A percentile compares a stretch with the other conserved stretches of the same genome.
phyloP scores from a whole-genome alignment of 1,284 basidiomycete species.

The Puccinia novopanici region DNA sequence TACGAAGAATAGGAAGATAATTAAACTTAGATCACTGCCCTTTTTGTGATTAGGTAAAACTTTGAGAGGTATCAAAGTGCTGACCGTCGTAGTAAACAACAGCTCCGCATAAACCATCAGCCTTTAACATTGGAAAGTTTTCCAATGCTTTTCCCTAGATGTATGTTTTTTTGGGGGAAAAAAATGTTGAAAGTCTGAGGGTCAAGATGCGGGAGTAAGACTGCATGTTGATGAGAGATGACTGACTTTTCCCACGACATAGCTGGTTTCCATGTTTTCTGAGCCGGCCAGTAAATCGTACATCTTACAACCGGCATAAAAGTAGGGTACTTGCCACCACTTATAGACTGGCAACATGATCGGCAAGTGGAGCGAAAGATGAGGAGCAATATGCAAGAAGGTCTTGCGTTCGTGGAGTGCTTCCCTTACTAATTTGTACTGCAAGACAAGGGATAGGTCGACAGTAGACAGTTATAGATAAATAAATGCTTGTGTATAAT shows the following conservation, averaged over 20 bases:
- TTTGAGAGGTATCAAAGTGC: slow-evolving; percentile 53
- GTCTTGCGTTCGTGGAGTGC: slow-evolving; percentile 89
- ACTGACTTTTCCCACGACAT: slow-evolving; percentile 76
- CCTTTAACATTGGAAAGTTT: slow-evolving; percentile 93
- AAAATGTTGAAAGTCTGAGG: neutral
- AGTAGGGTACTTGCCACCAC: slow-evolving; percentile 97
- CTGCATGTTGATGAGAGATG: neutral
- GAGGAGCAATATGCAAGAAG: slow-evolving; percentile 93
- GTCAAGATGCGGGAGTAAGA: slow-evolving; percentile 3
- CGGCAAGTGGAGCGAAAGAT: slow-evolving; percentile 85
- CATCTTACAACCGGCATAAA: slow-evolving; percentile 91
- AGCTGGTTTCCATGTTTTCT: slow-evolving; percentile 94
- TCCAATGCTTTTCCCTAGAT: slow-evolving; percentile 77
- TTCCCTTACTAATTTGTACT: slow-evolving; percentile 93
- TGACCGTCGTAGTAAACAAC: slow-evolving; percentile 94
- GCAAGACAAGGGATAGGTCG: neutral
- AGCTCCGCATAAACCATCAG: slow-evolving; percentile 87
- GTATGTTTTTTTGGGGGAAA: neutral
- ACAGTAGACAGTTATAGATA: neutral
- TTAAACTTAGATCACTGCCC: neutral
- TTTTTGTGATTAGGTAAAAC: neutral
- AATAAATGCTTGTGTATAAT: no score
- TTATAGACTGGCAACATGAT: slow-evolving; percentile 93
- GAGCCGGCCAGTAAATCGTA: slow-evolving; percentile 93
- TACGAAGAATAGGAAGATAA: slow-evolving; percentile 56